These are phyloP conservation scores for Colletotrichum sojae DNA, from an alignment of 2,329 filamentous ascomycete species.

Conservation along the genomic window DNA sequence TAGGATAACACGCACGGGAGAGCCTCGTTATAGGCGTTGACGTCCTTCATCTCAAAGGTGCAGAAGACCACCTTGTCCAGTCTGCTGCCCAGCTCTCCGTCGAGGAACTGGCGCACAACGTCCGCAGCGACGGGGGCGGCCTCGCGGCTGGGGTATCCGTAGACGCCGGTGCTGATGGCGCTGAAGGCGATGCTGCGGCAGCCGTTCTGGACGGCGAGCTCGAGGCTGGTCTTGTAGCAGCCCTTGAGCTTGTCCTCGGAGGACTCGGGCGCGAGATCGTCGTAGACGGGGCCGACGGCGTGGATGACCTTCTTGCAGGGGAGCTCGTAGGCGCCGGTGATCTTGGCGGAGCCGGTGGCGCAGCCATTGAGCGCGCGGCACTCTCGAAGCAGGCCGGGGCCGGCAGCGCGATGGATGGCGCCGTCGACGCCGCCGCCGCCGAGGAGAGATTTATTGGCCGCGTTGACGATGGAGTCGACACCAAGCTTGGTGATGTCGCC, in stretches of 20 bases:
- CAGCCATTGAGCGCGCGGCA: constrained; percentile 82
- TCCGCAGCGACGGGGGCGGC: constrained; percentile 81
- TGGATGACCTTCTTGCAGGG: constrained; percentile 88
- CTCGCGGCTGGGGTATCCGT: constrained; percentile 83
- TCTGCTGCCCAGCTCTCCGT: constrained; percentile 59
- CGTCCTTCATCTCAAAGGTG: constrained; percentile 84
- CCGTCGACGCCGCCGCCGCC: constrained; percentile 94
- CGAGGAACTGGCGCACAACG: constrained; percentile 69
- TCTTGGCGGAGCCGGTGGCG: constrained; percentile 82
- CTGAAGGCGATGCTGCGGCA: constrained; percentile 85
- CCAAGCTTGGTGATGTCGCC: constrained; percentile 86
- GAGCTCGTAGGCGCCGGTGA: constrained; percentile 83
- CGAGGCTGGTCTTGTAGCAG: constrained; percentile 80
- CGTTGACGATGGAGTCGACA: constrained; percentile 91
- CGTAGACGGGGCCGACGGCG: constrained; percentile 88
- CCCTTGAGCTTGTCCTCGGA: constrained; percentile 65
- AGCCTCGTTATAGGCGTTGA: constrained; percentile 76
- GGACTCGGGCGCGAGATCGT: constrained; percentile 53
- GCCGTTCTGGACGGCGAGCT: constrained; percentile 77
- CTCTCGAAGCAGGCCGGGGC: constrained; percentile 76
- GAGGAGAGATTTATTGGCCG: constrained; percentile 83
- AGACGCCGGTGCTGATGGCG: constrained; percentile 89
- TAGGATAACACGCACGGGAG: constrained; percentile 76
- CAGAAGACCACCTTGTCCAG: constrained; percentile 87
- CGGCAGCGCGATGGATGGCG: constrained; percentile 89